Percentiles rank a stretch among this genome's conserved stretches.
Conservation (phyloP, 1,139 yeast species). For the Saccharomyces hybrid region DNA sequence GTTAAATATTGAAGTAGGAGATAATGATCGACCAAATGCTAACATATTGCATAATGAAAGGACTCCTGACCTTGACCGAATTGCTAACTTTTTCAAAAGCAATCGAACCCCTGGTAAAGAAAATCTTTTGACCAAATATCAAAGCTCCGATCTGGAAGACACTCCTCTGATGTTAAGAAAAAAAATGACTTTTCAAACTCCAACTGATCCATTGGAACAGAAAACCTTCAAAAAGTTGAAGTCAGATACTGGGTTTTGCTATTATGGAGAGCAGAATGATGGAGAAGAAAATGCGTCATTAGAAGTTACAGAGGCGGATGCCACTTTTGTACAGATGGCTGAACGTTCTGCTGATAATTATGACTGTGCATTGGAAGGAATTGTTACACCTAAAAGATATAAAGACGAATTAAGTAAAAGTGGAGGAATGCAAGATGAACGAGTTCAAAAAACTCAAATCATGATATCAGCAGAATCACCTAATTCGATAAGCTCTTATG, state of each 20-base stretch:
- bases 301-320: slow-evolving; percentile 12
- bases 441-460: not conserved
- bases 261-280: not conserved
- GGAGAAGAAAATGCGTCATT: slow-evolving; percentile 11
- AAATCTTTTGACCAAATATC: slow-evolving; percentile 10
- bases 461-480: not conserved
- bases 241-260: not conserved
- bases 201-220: not conserved
- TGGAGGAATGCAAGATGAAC: not conserved
- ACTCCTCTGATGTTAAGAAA: slow-evolving; percentile 15
- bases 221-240: not conserved
- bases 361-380: not conserved
- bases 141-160: slow-evolving; percentile 16
- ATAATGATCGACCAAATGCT: not conserved
- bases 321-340: not conserved
- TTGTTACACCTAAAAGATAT: not conserved
- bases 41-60: slow-evolving; percentile 12
- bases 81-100: slow-evolving; percentile 19
- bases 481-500: not conserved
- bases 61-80: slow-evolving; percentile 27
- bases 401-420: not conserved
- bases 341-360: not conserved
- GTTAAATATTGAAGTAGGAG: not conserved
- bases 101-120: slow-evolving; percentile 13
- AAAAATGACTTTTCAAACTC: not conserved